Evolutionary conservation across 1,139 yeast genomes (phyloP), one percentile per base, ranked within the genome.

Genomic region (Debaryomyces fabryi): DNA sequence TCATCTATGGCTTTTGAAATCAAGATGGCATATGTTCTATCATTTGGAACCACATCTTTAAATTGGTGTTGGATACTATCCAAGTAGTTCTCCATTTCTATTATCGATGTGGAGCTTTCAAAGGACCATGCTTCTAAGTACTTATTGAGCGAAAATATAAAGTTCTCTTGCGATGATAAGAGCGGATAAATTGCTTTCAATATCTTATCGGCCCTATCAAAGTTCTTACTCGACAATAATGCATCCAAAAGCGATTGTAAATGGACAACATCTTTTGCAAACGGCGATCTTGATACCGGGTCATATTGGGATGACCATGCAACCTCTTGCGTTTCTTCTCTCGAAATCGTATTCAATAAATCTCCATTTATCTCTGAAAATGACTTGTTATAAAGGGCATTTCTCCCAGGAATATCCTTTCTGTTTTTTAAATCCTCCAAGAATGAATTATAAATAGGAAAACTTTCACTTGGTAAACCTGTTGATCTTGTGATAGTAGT

Each of bases 191-290:
- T 72, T 2, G 89, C 84, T 39, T 72, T 68, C 41, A 91, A 68
- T 23, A 90, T 83, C 29, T 83, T 72, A 55, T 81, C 83, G 0
- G 97, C 96, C 57, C 97, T 75, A 30, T 78, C 80, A 57, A 80
- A 81, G 60, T 88, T 88, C 47, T 79, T 79, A 30, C 88, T 78
- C 41, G 83, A 79, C 35, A 92, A 64, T 56, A 95, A 86, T 0
- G 96, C 96, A 59, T 90, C 96, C 36, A 90, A 72, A 32, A 91
- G 68, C 1, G 93, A 81, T 82, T 90, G 89, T 15, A 88, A 71
- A 59, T 87, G 89, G 46, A 79, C 72, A 30, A 83, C 79, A 51
- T 84, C 87, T 57, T 79, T 78, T 3, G 83, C 78, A 56, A 75
- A 77, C 0, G 80, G 76, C 35, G 79, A 71, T 39, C 78, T 60